Base-by-base conservation (phyloP, 345 rosid species). In the Citrus reticulata region DNA sequence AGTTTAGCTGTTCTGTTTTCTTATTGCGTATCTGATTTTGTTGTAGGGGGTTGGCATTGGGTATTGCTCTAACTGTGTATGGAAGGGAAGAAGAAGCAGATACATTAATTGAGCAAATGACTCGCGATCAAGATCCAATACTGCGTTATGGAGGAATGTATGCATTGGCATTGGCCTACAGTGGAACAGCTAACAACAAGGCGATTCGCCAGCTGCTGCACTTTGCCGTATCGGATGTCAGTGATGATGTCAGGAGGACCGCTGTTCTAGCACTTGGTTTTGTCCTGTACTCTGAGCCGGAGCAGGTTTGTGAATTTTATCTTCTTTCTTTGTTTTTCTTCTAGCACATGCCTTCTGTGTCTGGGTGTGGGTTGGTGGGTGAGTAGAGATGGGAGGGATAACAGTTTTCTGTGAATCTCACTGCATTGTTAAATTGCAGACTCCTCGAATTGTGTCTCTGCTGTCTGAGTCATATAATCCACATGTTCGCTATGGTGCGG, bases 61-160 rank as follows among this genome's bases (percentile, higher is more conserved):
- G 99, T 27, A 94, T 97, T 72, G 99, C 99, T 75, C 96, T 97
- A 73, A 97, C 98, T 20, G 98, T 94, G 39, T 94, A 97, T 70
- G 99, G 99, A 72, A 91, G 98, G 84, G 99, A 97, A 90, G 99
- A 97, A 83, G 99, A 93, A 78, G 99, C 99, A 46, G 99, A 97
- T 82, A 94, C 98, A 17, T 85, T 97, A 78, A 97, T 97, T 54
- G 98, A 97, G 91, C 98, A 97, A 90, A 93, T 97, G 99, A 92
- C 98, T 49, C 88, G 98, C 27, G 99, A 94, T 67, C 98, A 97
- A 75, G 99, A 97, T 84, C 99, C 98, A 61, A 97, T 97, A 66
- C 83, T 97, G 72, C 98, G 99, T 74, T 94, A 97, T 84, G 99
- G 99, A 79, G 98, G 99, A 58, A 94, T 97, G 98, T 97, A 97